Evolutionary conservation across 78 protist species (phyloP), one percentile per base, ranked within the genome.

Genomic region (Dictyostelium intermedium): DNA sequence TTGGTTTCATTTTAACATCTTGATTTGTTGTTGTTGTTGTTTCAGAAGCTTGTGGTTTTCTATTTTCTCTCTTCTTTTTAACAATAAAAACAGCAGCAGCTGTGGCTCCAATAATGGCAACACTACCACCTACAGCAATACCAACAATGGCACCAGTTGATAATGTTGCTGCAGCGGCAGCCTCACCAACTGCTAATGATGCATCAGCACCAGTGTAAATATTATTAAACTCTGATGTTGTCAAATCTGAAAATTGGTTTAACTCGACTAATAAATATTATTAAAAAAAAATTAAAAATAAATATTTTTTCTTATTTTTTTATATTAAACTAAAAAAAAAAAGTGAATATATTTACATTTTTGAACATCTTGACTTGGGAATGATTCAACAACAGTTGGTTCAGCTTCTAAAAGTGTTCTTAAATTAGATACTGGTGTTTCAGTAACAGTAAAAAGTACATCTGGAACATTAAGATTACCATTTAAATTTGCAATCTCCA

Each of bases 71-170:
- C 20, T 45, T 79, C 84, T 79, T 79, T 37, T 79, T 79, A 27
- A 79, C 34, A 27, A 45, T 45, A 25, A 43, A 47, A 25, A 27
- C 66, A 11, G 84, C 27, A 2, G 45, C 91, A 2, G 82, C 91
- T 14, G 43, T 72, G 4, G 69, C 74, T n/a, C 53, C 77, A 73
- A 43, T 72, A 60, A 61, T 63, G 5, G 72, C 61, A 2, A 61
- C 92, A 8, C 80, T 45, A 30, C 92, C 92, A 39, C 92, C 85
- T 2, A 87, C 63, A 11, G 92, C 92, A 56, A 87, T 78, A 61
- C 92, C 92, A 41, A 41, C 79, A 61, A 78, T 87, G n/a, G 85
- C 92, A 61, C 92, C 92, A 37, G 92, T 61, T 60, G 92, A 87
- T 18, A 87, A 61, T 8, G 30, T 60, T 13, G 92, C 61, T 6